Evolutionary conservation across 306 rosid genomes (phyloP).

Genomic region (Citrullus colocynthis): DNA sequence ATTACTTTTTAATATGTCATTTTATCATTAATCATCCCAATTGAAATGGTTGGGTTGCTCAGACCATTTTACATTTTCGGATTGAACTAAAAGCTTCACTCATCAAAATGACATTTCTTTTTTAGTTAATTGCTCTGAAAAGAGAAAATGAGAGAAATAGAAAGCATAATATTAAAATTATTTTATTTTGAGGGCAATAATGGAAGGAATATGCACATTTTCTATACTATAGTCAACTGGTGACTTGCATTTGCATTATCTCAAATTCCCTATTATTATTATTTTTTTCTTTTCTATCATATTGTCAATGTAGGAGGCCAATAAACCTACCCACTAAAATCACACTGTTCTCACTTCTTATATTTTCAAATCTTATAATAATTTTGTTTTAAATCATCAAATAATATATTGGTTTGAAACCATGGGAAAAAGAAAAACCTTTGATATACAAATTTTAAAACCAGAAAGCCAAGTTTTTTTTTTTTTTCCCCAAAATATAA

Average conservation of each 20-base stretch:
- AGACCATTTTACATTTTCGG: no score
- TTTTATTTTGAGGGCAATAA: no score
- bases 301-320: background rate
- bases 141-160: no score
- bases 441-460: background rate
- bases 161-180: no score
- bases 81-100: no score
- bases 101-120: no score
- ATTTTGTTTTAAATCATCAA: background rate
- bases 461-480: background rate
- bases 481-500: no score
- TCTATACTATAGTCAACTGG: background rate
- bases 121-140: no score
- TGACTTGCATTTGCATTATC: background rate
- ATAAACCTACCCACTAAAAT: background rate
- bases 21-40: no score
- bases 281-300: background rate
- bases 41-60: no score
- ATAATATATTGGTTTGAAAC: background rate
- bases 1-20: no score
- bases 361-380: background rate
- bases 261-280: background rate
- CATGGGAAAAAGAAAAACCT: background rate
- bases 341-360: background rate
- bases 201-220: background rate